phyloP scores from a whole-genome alignment of 208 protist genomes.

The Tritrichomonas foetus region DNA sequence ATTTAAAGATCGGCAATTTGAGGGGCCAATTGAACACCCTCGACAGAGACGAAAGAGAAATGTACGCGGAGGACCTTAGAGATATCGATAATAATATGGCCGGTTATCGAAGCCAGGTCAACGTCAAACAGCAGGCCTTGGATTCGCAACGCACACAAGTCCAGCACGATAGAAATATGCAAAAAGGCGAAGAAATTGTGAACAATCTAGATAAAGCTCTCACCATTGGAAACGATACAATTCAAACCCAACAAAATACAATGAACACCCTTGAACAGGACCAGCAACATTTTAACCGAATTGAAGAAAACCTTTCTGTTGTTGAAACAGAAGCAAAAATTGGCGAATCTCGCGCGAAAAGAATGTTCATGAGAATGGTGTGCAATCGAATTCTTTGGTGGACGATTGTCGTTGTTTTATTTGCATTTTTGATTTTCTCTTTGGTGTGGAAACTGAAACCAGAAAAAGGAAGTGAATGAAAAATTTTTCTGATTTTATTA shows the following conservation, averaged over 20 bases:
- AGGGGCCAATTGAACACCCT: too few relatives aligned
- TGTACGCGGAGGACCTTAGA: too few relatives aligned
- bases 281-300: not conserved
- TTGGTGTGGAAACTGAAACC: not conserved
- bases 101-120: too few relatives aligned
- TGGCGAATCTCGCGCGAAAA: not conserved
- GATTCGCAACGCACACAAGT: not conserved
- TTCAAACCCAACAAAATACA: not conserved
- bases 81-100: too few relatives aligned
- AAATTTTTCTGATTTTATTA: too few relatives aligned
- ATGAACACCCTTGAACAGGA: not conserved
- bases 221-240: not conserved
- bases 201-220: not conserved
- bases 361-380: not conserved
- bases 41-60: too few relatives aligned
- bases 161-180: not conserved
- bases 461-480: too few relatives aligned
- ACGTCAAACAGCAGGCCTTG: too few relatives aligned
- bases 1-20: too few relatives aligned
- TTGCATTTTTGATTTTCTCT: not conserved
- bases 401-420: not conserved
- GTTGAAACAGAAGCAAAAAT: not conserved
- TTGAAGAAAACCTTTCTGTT: not conserved
- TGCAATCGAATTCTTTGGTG: not conserved
- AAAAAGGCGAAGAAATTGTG: not conserved